These are phyloP conservation scores for Debaryomyces tyrocola DNA, from an alignment of 805 yeast genomes.

Conservation along the genomic window DNA sequence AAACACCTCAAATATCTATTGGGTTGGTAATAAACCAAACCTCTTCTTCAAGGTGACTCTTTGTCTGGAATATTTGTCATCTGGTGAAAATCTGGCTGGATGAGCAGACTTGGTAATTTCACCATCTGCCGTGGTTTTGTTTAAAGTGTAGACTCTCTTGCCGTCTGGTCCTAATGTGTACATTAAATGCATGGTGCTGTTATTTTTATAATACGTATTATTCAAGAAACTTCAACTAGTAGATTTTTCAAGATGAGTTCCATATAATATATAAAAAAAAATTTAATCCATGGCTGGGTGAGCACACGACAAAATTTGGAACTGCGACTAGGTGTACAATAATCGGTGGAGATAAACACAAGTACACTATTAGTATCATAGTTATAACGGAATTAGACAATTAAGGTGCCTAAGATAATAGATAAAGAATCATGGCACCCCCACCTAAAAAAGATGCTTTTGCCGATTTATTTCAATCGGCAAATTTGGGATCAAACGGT, in stretches of 20 bases:
- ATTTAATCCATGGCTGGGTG: not conserved
- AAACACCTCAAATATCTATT: constrained; percentile 37
- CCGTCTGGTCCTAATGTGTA: constrained; percentile 94
- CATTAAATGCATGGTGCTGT: constrained; percentile 88
- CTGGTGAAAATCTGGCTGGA: constrained; percentile 99
- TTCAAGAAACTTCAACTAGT: not conserved
- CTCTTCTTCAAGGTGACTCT: constrained; percentile 98
- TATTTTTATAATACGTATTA: not conserved
- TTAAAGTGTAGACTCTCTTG: constrained; percentile 89
- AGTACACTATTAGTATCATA: not conserved
- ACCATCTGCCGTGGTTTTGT: constrained; percentile 78
- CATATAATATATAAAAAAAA: not conserved
- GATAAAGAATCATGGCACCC: constrained; percentile 19
- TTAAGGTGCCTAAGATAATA: not conserved
- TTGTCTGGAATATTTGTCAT: constrained; percentile 98
- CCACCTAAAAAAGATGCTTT: constrained; percentile 45
- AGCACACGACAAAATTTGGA: constrained; percentile 1
- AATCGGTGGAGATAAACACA: not conserved
- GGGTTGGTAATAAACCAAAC: constrained; percentile 84
- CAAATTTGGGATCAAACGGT: constrained; percentile 14
- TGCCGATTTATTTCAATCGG: constrained; percentile 42
- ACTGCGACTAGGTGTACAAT: not conserved
- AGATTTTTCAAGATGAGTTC: constrained; percentile 4
- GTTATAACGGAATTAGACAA: not conserved
- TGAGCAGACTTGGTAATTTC: constrained; percentile 98